Conservation (phyloP, 2,329 filamentous ascomycete species). For the Pseudopyrenochaeta lycopersici region DNA sequence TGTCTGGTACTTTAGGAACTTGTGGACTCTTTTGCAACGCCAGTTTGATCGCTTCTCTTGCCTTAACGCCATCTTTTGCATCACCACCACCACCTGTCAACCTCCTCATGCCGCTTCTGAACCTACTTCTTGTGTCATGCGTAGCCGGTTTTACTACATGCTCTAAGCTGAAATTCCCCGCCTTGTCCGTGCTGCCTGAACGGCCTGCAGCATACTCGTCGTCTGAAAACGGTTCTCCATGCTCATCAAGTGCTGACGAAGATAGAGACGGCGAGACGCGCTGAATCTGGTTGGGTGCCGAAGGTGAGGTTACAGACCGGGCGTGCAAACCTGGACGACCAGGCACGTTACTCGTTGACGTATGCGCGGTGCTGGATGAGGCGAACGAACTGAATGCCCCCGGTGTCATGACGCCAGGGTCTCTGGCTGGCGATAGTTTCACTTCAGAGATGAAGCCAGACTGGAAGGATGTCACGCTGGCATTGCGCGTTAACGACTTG, state of each 20-base stretch:
- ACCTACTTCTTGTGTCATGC: constrained; percentile 59
- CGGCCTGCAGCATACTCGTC: constrained; percentile 67
- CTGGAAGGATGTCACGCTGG: constrained; percentile 79
- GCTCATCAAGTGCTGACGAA: constrained; percentile 79
- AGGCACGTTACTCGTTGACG: constrained; percentile 21
- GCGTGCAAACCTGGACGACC: constrained; percentile 75
- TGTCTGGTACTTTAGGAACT: constrained; percentile 59
- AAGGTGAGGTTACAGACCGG: constrained; percentile 85
- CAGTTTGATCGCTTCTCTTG: constrained; percentile 46
- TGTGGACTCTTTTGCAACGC: constrained; percentile 54
- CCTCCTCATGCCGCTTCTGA: constrained; percentile 67
- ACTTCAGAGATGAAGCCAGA: constrained; percentile 81
- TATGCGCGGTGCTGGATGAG: constrained; percentile 31
- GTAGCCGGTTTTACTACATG: constrained; percentile 69
- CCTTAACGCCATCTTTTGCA: constrained; percentile 50
- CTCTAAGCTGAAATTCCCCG: constrained; percentile 30
- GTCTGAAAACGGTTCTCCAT: constrained; percentile 79
- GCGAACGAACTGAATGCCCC: constrained; percentile 61
- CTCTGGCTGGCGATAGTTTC: constrained; percentile 65
- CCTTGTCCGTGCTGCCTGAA: constrained; percentile 34
- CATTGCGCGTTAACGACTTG: constrained; percentile 77
- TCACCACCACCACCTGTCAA: constrained; percentile 65
- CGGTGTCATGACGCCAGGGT: constrained; percentile 64
- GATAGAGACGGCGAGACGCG: constrained; percentile 60
- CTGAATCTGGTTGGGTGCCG: constrained; percentile 58